Base-by-base conservation (phyloP, 306 rosid species). In the Begonia masoniana region DNA sequence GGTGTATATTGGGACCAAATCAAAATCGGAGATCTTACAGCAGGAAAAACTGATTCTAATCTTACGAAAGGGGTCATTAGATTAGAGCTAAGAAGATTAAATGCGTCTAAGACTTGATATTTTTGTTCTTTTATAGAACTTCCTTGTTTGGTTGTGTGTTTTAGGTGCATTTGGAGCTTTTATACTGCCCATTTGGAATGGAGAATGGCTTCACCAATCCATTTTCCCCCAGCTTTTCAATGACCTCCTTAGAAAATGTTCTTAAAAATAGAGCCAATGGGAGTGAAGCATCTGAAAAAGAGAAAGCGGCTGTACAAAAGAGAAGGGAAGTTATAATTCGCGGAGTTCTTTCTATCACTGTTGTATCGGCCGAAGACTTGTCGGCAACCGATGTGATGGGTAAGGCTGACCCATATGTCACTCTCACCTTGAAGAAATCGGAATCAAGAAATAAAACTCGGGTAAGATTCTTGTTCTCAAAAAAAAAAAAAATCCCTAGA, bases 331-430 rank as follows among this genome's bases (percentile, higher is more conserved):
- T 86, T 71, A 92, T 92, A 66, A 57, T 92, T 65, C 81, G 96
- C 66, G 99, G 99, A 62, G 94, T 92, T 59, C 84, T 86, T 54
- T 71, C 88, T 46, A 75, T 92, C 49, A 83, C 93, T 19, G 79
- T 92, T 48, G 71, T 92, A 77, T 92, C 99, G 60, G 99, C 83
- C 6, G 96, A 92, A 71, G 96, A 81, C 68, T 92, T 92, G 93
- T 87, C 96, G 50, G 78, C 86, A 1, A 65, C 50, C 51, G 99
- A 92, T 76, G 59, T 92, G 46, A 62, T 81, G 77, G 99, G 99
- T 50, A 92, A 86, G 71, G 77, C 96, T 56, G 99, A 92, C 72
- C 99, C 99, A 56, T 92, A 73, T 65, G 96, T 70, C 65, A 68
- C 78, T 42, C 82, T 92, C 68, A 79, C 76, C 55, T 59, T 92